These are phyloP conservation scores for Epichloe hybrida DNA, from an alignment of 2,329 filamentous ascomycete species.

Conservation along the genomic window DNA sequence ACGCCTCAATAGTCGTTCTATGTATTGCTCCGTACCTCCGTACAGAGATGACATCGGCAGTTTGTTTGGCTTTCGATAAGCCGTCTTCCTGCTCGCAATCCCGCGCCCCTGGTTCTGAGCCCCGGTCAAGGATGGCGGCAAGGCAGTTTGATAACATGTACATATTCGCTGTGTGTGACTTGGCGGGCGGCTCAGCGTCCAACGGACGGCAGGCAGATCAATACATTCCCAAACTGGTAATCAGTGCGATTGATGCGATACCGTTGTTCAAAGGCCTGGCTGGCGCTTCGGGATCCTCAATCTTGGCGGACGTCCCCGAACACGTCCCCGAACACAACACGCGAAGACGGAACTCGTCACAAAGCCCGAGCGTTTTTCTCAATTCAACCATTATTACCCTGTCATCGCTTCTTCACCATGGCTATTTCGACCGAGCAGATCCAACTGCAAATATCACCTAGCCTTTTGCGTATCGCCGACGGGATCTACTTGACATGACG, in stretches of 20 bases:
- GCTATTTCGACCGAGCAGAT: not conserved
- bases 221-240: constrained; percentile 2
- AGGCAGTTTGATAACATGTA: not conserved
- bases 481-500: too few species aligned
- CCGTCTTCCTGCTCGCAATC: too few species aligned
- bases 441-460: not conserved
- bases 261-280: not conserved
- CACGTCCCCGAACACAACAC: not conserved
- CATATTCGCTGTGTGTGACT: not conserved
- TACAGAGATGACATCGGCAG: too few species aligned
- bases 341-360: not conserved
- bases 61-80: too few species aligned
- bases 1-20: too few species aligned
- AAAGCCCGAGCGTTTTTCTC: not conserved
- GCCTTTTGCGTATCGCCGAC: too few species aligned
- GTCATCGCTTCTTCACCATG: too few species aligned
- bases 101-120: too few species aligned
- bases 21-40: too few species aligned
- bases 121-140: too few species aligned
- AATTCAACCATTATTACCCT: too few species aligned
- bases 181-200: too few species aligned
- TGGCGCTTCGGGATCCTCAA: not conserved
- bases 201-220: not conserved
- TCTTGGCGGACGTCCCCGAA: not conserved
- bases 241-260: constrained; percentile 7